Percentiles rank a stretch among this genome's conserved stretches.
phyloP scores from a whole-genome alignment of 352 stramenopile genomes.

The Elongisporangium undulatum region DNA sequence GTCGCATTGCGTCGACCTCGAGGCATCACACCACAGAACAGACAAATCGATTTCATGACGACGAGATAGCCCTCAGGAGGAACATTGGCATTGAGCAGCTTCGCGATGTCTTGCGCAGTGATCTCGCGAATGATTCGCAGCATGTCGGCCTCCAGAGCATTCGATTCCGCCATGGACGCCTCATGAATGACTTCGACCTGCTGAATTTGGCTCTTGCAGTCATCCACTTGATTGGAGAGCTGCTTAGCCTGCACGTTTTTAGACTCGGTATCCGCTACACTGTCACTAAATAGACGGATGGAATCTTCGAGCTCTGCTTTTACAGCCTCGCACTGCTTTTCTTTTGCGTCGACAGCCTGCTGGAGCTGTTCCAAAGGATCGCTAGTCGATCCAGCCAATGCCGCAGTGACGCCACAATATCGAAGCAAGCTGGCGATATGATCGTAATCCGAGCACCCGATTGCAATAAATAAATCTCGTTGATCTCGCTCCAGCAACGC shows the following conservation, averaged over 20 bases:
- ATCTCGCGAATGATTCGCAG: slow-evolving; percentile 56
- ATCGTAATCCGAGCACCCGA: slow-evolving; percentile 69
- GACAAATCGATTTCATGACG: slow-evolving; percentile 72
- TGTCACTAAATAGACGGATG: slow-evolving; percentile 53
- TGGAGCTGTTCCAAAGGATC: slow-evolving; percentile 15
- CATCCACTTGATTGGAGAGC: slow-evolving; percentile 47
- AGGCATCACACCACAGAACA: slow-evolving; percentile 56
- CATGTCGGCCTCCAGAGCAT: slow-evolving; percentile 56
- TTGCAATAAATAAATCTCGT: slow-evolving; percentile 56
- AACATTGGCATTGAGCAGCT: slow-evolving; percentile 50
- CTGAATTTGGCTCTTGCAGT: slow-evolving; percentile 48
- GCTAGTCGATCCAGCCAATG: neutral
- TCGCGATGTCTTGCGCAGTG: slow-evolving; percentile 69
- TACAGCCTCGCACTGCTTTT: slow-evolving; percentile 8
- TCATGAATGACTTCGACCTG: slow-evolving; percentile 47
- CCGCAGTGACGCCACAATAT: slow-evolving; percentile 11
- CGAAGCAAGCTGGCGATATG: slow-evolving; percentile 38
- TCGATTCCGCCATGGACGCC: slow-evolving; percentile 38
- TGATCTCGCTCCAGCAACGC: slow-evolving; percentile 48
- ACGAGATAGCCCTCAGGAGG: slow-evolving; percentile 45
- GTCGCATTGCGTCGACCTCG: slow-evolving; percentile 43
- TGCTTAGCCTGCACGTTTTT: slow-evolving; percentile 41
- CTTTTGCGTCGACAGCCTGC: slow-evolving; percentile 14
- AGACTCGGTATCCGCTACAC: slow-evolving; percentile 66
- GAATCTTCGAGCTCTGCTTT: slow-evolving; percentile 33